Evolutionary conservation across 2,329 filamentous ascomycete species (phyloP), one percentile per base, ranked within the genome.

Genomic region (Alternaria arbusti): DNA sequence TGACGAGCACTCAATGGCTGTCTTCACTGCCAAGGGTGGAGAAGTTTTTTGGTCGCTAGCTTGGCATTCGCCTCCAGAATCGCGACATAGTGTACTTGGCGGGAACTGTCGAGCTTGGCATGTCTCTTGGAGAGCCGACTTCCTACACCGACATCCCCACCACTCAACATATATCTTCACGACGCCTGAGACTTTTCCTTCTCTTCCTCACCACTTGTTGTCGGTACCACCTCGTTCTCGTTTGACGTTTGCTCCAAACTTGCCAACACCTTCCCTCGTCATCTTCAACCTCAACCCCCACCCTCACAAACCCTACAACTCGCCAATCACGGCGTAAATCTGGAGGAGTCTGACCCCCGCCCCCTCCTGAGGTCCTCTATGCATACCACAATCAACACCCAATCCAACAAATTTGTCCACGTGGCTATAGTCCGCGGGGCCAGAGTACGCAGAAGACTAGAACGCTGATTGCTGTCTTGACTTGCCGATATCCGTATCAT

Each of bases 281-380:
- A 46, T 11, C 28, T 54, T 26, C 25, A 23, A 7, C 15, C 11
- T 15, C 11, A 45, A 43, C 20, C 20, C 20, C 17, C 23, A 22
- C 26, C 40, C 44, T 22, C 20, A 30, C 20, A 13, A 28, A 59
- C 36, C 20, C 26, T 10, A 56, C 54, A 46, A 65, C 13, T 69
- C 61, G 71, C 71, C 71, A 73, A 71, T 65, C 68, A 72, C 70
- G 71, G 71, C 71, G 61, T 69, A 57, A 65, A 61, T 30, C 54
- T 58, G 71, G 71, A 72, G 71, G 70, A 74, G 71, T 73, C 71
- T 74, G 71, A 60, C 67, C 71, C 71, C 68, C 47, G 67, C 66
- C 71, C 70, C 45, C 66, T 73, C 57, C 71, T 74, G 71, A 74
- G 72, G 70, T 74, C 44, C 63, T 65, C 63, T 71, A 74, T 74